Percentiles rank a stretch among this genome's conserved stretches.
phyloP scores from a whole-genome alignment of 1,284 basidiomycete species.

The Boletus smithii region DNA sequence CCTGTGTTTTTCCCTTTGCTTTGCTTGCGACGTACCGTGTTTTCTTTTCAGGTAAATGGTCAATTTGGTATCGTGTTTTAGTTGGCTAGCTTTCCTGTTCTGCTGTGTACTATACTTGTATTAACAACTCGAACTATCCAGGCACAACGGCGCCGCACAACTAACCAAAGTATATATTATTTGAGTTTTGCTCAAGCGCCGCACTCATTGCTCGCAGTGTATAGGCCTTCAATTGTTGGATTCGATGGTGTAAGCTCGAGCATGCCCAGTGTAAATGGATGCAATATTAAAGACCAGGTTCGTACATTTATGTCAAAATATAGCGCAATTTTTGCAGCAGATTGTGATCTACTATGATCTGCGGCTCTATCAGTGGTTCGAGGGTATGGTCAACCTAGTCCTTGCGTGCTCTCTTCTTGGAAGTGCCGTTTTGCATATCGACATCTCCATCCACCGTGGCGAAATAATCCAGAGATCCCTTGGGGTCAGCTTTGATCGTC shows the following conservation, averaged over 20 bases:
- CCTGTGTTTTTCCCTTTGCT: too few relatives aligned
- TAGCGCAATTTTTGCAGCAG: background rate
- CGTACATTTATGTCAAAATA: constrained; percentile 1
- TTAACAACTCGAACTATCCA: too few relatives aligned
- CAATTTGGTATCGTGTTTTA: background rate
- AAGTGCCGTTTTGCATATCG: constrained; percentile 30
- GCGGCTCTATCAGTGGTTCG: too few relatives aligned
- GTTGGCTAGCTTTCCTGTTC: background rate
- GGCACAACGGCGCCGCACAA: too few relatives aligned
- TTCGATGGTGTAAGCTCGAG: too few relatives aligned
- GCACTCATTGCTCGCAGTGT: too few relatives aligned
- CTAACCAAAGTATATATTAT: too few relatives aligned
- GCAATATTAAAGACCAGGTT: background rate
- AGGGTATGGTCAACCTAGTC: constrained; percentile 11
- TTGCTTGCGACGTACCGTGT: too few relatives aligned
- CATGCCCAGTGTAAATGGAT: too few relatives aligned
- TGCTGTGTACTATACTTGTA: background rate
- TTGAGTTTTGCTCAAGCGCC: too few relatives aligned
- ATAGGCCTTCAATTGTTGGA: too few relatives aligned
- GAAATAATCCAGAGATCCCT: constrained; percentile 76
- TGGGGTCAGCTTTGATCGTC: constrained; percentile 77
- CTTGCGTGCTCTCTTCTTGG: constrained; percentile 31
- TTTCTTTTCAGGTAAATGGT: background rate
- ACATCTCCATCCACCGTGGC: constrained; percentile 32
- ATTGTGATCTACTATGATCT: constrained; percentile 2